Percentiles rank a stretch among this genome's conserved stretches.
phyloP scores from a whole-genome alignment of 345 rosid genomes.

The Eucalyptus coolabah region DNA sequence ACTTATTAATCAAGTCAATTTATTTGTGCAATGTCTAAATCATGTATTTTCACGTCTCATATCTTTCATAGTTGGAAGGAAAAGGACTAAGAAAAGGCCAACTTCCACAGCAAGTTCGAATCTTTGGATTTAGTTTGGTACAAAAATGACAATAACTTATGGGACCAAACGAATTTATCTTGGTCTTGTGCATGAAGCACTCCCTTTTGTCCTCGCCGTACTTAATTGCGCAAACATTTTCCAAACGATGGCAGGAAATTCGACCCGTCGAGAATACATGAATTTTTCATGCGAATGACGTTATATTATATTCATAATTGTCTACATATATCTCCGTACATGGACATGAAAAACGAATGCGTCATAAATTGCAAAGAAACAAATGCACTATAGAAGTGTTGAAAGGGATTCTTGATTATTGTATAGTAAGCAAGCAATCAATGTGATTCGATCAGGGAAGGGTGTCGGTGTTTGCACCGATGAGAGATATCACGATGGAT shows the following conservation, averaged over 20 bases:
- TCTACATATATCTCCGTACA: not conserved
- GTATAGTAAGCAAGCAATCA: not conserved
- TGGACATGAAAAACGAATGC: not conserved
- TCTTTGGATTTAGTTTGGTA: not conserved
- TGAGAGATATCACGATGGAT: not conserved
- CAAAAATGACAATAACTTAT: not conserved
- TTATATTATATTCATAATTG: too few species aligned
- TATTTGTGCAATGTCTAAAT: not conserved
- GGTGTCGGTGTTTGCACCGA: not conserved
- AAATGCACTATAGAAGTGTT: not conserved
- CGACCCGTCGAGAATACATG: not conserved
- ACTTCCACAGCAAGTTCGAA: not conserved
- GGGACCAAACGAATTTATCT: not conserved
- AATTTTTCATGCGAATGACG: too few species aligned
- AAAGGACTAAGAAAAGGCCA: not conserved
- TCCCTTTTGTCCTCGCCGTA: not conserved
- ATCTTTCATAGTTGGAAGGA: not conserved
- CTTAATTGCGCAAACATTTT: not conserved
- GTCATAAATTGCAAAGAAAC: not conserved
- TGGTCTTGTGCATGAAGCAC: not conserved
- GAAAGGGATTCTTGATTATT: not conserved
- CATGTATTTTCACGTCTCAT: not conserved
- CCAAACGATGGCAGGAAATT: too few species aligned
- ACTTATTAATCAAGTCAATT: not conserved
- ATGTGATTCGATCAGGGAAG: not conserved